Evolutionary conservation across 352 stramenopile species (phyloP).

Genomic region (Phytophthora pistaciae): DNA sequence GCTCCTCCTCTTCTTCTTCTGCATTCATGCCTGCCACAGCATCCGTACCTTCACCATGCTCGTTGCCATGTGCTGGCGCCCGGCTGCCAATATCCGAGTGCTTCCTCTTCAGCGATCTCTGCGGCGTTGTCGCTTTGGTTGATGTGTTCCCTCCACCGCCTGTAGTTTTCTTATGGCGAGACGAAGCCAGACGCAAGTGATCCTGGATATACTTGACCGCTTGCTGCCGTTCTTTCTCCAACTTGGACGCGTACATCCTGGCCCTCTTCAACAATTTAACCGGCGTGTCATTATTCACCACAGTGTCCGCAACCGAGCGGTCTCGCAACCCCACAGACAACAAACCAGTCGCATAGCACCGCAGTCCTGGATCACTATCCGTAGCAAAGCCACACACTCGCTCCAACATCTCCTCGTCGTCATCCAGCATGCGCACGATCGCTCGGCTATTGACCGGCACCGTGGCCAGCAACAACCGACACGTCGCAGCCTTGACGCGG

Average conservation of each 20-base stretch:
- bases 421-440: constrained; percentile 75
- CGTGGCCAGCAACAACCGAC: constrained; percentile 78
- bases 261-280: constrained; percentile 80
- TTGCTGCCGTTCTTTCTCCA: constrained; percentile 72
- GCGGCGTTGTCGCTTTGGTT: constrained; percentile 27
- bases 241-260: constrained; percentile 79
- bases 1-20: constrained; percentile 28
- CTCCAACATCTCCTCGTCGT: constrained; percentile 84
- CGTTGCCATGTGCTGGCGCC: constrained; percentile 19
- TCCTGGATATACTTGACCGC: constrained; percentile 87
- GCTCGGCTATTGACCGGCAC: constrained; percentile 77
- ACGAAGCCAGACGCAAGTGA: constrained; percentile 46
- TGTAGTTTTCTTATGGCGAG: constrained; percentile 45
- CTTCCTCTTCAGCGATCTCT: constrained; percentile 56
- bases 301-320: constrained; percentile 79
- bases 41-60: constrained; percentile 32
- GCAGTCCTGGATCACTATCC: constrained; percentile 60
- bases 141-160: constrained; percentile 18
- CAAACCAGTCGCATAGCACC: constrained; percentile 82
- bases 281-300: constrained; percentile 85
- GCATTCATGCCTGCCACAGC: constrained; percentile 19
- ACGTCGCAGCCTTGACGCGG: constrained; percentile 75
- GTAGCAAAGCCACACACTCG: constrained; percentile 75
- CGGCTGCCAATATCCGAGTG: constrained; percentile 44
- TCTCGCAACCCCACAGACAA: constrained; percentile 82